These are phyloP conservation scores for Nemania bipapillata DNA, from an alignment of 2,329 filamentous ascomycete genomes.

Conservation along the genomic window DNA sequence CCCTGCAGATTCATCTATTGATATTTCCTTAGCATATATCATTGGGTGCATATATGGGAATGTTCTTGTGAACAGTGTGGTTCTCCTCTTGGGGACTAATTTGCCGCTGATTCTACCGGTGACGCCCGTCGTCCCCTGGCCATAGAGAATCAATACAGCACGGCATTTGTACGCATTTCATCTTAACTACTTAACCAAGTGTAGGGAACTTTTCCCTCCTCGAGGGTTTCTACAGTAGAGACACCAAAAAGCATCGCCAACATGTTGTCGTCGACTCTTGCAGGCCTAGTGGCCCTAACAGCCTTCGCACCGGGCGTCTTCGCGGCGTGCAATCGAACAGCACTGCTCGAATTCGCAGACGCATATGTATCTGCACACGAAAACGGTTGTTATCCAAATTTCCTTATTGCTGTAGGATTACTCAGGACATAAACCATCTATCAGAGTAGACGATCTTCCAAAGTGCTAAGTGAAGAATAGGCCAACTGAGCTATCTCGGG, in stretches of 20 bases:
- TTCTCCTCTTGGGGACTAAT: constrained; percentile 25
- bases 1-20: constrained; percentile 23
- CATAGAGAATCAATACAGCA: constrained; percentile 17
- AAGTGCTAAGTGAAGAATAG: constrained; percentile 28
- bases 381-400: constrained; percentile 26
- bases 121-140: constrained; percentile 23
- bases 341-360: constrained; percentile 37
- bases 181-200: constrained; percentile 13
- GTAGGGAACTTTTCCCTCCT: too few species aligned
- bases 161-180: constrained; percentile 30
- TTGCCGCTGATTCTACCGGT: constrained; percentile 42
- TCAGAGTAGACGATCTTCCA: not conserved
- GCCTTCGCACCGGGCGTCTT: constrained; percentile 13
- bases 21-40: constrained; percentile 6
- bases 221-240: not conserved
- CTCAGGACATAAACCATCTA: not conserved
- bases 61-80: constrained; percentile 9
- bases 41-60: constrained; percentile 22
- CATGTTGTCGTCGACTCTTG: constrained; percentile 24
- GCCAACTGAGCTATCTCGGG: constrained; percentile 34
- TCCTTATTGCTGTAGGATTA: not conserved
- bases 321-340: constrained; percentile 36
- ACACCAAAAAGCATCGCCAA: not conserved
- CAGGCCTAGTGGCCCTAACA: constrained; percentile 17
- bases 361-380: constrained; percentile 39